Base-by-base conservation (phyloP, 805 yeast species). In the Pichia cabralensis region DNA sequence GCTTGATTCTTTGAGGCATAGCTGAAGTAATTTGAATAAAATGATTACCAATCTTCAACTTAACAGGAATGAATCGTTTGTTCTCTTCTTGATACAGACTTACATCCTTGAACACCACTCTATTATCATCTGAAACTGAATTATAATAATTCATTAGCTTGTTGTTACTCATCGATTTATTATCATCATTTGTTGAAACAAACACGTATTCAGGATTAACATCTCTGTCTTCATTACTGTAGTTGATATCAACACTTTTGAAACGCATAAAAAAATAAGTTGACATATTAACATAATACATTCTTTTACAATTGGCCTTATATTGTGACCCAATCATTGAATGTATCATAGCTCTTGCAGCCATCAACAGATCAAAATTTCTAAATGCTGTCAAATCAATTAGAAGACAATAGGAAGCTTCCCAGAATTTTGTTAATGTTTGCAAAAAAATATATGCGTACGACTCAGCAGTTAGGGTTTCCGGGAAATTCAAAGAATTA, bases 351-450 rank as follows among this genome's bases (percentile, higher is more conserved):
- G 46, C 43, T 10, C 39, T 25, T 3, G 38, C 23, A 1, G 33
- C 36, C 6, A 28, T 30, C 17, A 49, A 34, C 5, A 45, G 10
- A 5, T 28, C 31, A 25, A 35, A 48, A 3, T 39, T 32, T 4
- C 34, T 34, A 48, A 67, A 75, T 10, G 75, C 77, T 0, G 94
- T 80, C 44, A 82, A 74, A 52, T 85, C 95, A 39, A 73, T 45
- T 6, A 84, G 69, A 32, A 76, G 40, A 40, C 74, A 71, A 50
- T 68, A 82, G 37, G 72, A 74, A 22, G 71, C 65, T 15, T 76
- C 74, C 88, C 94, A 80, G 18, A 82, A 65, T 49, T 77, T 80
- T 34, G 79, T 69, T 13, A 78, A 69, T 4, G 72, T 66, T 44
- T 80, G 85, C 34, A 81, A 67, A 7, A 76, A 45, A 39, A 78